Evolutionary conservation across 208 protist genomes (phyloP).

Genomic region (Trypanosoma avium): DNA sequence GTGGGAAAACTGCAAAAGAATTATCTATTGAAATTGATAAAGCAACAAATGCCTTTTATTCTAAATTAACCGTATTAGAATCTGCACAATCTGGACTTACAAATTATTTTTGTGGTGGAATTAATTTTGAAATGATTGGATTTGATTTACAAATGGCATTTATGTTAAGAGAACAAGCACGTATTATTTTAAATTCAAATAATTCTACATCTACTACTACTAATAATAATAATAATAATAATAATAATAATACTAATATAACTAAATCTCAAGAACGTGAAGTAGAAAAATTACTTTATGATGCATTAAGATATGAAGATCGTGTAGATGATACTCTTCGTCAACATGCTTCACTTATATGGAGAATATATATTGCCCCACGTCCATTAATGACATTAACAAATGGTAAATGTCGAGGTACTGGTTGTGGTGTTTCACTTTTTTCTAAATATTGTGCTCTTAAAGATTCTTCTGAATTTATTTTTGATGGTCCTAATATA

Average conservation of each 20-base stretch:
- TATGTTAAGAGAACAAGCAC: slow-evolving; percentile 35
- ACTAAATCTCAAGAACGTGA: slow-evolving; percentile 30
- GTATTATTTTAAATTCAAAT: slow-evolving; percentile 21
- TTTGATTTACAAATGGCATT: slow-evolving; percentile 72
- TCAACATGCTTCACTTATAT: slow-evolving; percentile 80
- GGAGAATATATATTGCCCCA: slow-evolving; percentile 72
- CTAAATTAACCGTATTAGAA: slow-evolving; percentile 84
- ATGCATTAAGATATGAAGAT: slow-evolving; percentile 74
- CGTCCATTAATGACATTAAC: slow-evolving; percentile 86
- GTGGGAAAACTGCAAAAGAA: slow-evolving; percentile 59
- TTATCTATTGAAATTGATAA: slow-evolving; percentile 67
- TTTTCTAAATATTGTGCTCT: slow-evolving; percentile 85
- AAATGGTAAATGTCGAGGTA: slow-evolving; percentile 88
- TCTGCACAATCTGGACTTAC: slow-evolving; percentile 88
- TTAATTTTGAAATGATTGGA: slow-evolving; percentile 64
- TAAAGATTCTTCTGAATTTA: slow-evolving; percentile 82
- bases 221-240: neutral
- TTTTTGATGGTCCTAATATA: slow-evolving; percentile 79
- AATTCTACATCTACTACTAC: slow-evolving; percentile 1
- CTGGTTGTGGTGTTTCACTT: slow-evolving; percentile 82
- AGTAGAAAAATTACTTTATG: slow-evolving; percentile 52
- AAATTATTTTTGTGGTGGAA: slow-evolving; percentile 85
- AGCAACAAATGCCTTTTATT: slow-evolving; percentile 85
- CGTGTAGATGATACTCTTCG: slow-evolving; percentile 74
- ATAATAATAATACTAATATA: neutral